A percentile compares a stretch with the other conserved stretches of the same genome.
phyloP scores from a whole-genome alignment of 2,329 filamentous ascomycete species.

The Penicillium expansum region DNA sequence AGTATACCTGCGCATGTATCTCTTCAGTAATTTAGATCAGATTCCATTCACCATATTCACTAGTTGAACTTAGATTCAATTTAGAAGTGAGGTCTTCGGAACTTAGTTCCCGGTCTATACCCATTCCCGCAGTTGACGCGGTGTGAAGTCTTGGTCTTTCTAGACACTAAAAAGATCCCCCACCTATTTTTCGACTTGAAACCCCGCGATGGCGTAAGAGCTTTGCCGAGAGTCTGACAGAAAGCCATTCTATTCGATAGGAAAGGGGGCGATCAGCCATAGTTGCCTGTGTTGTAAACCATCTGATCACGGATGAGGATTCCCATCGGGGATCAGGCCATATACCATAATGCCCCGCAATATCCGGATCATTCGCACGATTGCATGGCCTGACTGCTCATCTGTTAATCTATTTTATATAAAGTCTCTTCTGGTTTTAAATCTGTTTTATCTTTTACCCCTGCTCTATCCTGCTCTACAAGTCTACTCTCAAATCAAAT shows the following conservation, averaged over 20 bases:
- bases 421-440: constrained; percentile 5
- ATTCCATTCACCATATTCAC: too few relatives aligned
- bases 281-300: background rate
- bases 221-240: constrained; percentile 7
- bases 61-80: too few relatives aligned
- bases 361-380: constrained; percentile 16
- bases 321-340: constrained; percentile 18
- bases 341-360: constrained; percentile 15
- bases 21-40: too few relatives aligned
- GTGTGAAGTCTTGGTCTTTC: background rate
- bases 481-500: background rate
- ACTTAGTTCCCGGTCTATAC: background rate
- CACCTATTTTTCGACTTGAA: constrained; percentile 9
- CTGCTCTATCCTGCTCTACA: background rate
- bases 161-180: background rate
- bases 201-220: constrained; percentile 26
- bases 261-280: background rate
- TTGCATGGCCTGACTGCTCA: constrained; percentile 20
- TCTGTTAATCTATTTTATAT: constrained; percentile 6
- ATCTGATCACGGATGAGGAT: constrained; percentile 18
- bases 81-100: background rate
- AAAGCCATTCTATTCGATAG: background rate
- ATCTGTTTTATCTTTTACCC: background rate
- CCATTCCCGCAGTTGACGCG: background rate
- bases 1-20: too few relatives aligned